Percentiles rank a stretch among this genome's conserved stretches.
phyloP scores from a whole-genome alignment of 257 asterid genomes.

The Ophiorrhiza pumila region DNA sequence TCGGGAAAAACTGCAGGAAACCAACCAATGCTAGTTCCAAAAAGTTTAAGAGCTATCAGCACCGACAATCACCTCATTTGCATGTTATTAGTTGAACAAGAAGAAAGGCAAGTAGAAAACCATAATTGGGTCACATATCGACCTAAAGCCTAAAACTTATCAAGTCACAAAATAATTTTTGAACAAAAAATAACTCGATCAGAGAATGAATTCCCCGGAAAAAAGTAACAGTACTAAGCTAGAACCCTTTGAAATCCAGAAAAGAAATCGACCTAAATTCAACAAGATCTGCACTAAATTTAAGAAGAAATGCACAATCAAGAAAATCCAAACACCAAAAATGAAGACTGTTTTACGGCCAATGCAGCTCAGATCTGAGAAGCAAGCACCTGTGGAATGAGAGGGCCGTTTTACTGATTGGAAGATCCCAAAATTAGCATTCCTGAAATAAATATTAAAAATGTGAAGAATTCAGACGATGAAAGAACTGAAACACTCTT shows the following conservation, averaged over 20 bases:
- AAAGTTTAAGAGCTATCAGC: not conserved
- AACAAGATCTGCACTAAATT: slow-evolving; percentile 49
- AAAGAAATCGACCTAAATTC: not conserved
- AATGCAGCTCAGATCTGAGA: slow-evolving; percentile 70
- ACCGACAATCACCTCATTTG: not conserved
- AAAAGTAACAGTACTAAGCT: not conserved
- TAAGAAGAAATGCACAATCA: slow-evolving; percentile 20
- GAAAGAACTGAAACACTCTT: not conserved
- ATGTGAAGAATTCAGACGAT: not conserved
- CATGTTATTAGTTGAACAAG: not conserved
- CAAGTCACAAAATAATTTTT: not conserved
- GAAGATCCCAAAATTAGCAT: slow-evolving; percentile 29
- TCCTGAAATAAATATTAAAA: slow-evolving; percentile 5
- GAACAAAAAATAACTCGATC: not conserved
- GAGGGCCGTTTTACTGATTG: slow-evolving; percentile 13
- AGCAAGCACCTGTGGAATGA: slow-evolving; percentile 38
- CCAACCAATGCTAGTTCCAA: not conserved
- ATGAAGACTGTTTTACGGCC: slow-evolving; percentile 13
- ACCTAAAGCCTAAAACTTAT: not conserved
- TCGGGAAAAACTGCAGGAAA: not conserved
- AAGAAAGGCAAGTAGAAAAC: not conserved
- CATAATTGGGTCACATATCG: not conserved
- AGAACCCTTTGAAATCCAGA: slow-evolving; percentile 13
- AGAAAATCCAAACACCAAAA: slow-evolving; percentile 16
- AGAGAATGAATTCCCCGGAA: not conserved